phyloP scores from a whole-genome alignment of 2,329 filamentous ascomycete genomes.

The Venturiaceae sp. region DNA sequence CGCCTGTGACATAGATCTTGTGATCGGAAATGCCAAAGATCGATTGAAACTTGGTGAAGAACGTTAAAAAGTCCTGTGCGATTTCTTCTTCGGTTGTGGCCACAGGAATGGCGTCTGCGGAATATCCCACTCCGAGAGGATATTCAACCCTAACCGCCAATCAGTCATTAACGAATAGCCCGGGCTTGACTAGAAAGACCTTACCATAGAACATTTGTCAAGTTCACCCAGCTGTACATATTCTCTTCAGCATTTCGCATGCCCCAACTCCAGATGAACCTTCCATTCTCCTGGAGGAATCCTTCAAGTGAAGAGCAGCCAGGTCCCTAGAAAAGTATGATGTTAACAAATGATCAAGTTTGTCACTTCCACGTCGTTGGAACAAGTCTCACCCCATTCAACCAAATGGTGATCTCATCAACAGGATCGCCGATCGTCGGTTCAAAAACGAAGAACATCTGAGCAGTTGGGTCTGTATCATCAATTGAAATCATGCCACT shows the following conservation, averaged over 20 bases:
- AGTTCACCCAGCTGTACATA: slow-evolving; percentile 12
- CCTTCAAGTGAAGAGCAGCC: slow-evolving; percentile 12
- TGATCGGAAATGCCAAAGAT: slow-evolving; percentile 14
- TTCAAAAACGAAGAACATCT: slow-evolving; percentile 14
- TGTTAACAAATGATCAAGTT: no score
- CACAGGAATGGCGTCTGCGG: slow-evolving; percentile 8
- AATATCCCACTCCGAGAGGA: slow-evolving; percentile 12
- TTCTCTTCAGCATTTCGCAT: slow-evolving; percentile 11
- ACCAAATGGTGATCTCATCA: slow-evolving; percentile 15
- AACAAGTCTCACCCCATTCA: slow-evolving; percentile 14
- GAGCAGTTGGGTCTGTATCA: slow-evolving; percentile 9
- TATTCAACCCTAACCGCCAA: no score
- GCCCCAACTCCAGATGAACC: slow-evolving; percentile 13
- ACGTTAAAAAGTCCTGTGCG: slow-evolving; percentile 13
- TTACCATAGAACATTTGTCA: slow-evolving; percentile 11
- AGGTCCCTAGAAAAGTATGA: no score
- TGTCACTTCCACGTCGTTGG: no score
- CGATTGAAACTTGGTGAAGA: slow-evolving; percentile 14
- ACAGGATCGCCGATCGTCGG: slow-evolving; percentile 12
- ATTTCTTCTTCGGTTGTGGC: slow-evolving; percentile 14
- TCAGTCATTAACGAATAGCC: no score
- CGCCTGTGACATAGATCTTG: slow-evolving; percentile 14
- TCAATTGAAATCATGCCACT: slow-evolving; percentile 12
- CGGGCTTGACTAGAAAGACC: not conserved
- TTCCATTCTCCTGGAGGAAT: slow-evolving; percentile 12